These are phyloP conservation scores for Fraxinus dipetala DNA, from an alignment of 305 asterid genomes.

Conservation along the genomic window DNA sequence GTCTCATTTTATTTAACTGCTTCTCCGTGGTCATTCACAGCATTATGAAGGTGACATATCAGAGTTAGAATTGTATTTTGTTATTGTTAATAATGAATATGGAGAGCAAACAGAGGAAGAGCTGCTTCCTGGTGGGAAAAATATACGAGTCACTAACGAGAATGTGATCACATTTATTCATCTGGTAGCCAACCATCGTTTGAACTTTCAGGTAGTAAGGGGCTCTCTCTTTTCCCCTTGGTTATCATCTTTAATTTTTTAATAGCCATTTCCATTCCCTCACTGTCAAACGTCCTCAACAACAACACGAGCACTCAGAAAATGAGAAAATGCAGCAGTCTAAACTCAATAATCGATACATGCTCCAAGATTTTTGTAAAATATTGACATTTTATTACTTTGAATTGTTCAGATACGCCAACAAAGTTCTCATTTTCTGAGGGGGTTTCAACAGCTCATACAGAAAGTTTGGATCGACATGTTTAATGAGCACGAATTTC, in stretches of 20 bases:
- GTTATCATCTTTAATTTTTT: neutral
- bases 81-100: conserved; percentile 80
- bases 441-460: conserved; percentile 91
- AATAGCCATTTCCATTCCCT: conserved; percentile 8
- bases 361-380: conserved; percentile 14
- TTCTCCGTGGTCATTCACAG: conserved; percentile 49
- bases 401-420: conserved; percentile 55
- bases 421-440: conserved; percentile 87
- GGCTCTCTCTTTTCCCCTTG: conserved; percentile 1
- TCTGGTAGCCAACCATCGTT: conserved; percentile 88
- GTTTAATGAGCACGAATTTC: conserved; percentile 94
- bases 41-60: conserved; percentile 72
- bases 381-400: conserved; percentile 17
- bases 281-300: neutral
- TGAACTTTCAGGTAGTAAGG: conserved; percentile 73
- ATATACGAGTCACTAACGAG: conserved; percentile 73
- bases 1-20: conserved; percentile 1
- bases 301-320: neutral
- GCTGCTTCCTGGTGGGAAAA: conserved; percentile 84
- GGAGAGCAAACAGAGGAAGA: conserved; percentile 98
- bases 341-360: neutral
- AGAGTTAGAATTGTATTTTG: conserved; percentile 82
- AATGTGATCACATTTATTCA: conserved; percentile 92
- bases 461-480: conserved; percentile 92
- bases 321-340: neutral